Evolutionary conservation across 768 basidiomycete genomes (phyloP), one percentile per base, ranked within the genome.

Genomic region (Mycena floridula): DNA sequence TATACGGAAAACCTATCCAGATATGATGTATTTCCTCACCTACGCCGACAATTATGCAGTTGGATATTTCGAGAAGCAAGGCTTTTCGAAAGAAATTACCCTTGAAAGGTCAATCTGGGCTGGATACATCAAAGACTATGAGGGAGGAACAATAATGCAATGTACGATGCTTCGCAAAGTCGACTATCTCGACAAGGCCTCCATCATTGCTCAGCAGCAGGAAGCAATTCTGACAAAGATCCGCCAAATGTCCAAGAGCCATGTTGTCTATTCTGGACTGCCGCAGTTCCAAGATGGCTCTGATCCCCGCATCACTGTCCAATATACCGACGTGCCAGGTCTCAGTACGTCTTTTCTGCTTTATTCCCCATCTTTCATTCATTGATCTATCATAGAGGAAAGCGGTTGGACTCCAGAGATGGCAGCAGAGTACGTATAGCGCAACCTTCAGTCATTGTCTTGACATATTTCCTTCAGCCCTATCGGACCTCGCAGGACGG

Each of bases 1-100:
- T 63, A 85, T 97, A 51, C 82, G 83, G 49, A 71, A 75, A 47
- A 77, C 82, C 8, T 90, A 92, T 58, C 87, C 91, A 0, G 76
- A 76, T 32, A 89, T 97, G 81, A 82, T 85, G 77, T 82, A 96
- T 63, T 98, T 97, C 66, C 72, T 99, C 25, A 97, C 96, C 3
- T 99, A 98, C 58, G 96, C 96, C 38, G 96, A 99, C 66, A 98
- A 98, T 62, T 99, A 91, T 59, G 96, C 96, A 15, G 93, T 98
- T 28, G 95, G 96, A 3, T 99, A 97, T 65, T 98, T 99, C 73
- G 92, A 92, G 62, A 99, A 98, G 61, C 96, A 98, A 69, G 96
- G 96, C 0, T 99, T 99, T 64, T 89, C 91, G 5, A 98, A 98
- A 62, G 94, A 98, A 46, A 95, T 99, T 49, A 85, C 87, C 1